Percentiles rank a stretch among this genome's conserved stretches.
These are phyloP conservation scores for Echinosphaeria canescens DNA, from an alignment of 2,329 filamentous ascomycete species.

Conservation along the genomic window DNA sequence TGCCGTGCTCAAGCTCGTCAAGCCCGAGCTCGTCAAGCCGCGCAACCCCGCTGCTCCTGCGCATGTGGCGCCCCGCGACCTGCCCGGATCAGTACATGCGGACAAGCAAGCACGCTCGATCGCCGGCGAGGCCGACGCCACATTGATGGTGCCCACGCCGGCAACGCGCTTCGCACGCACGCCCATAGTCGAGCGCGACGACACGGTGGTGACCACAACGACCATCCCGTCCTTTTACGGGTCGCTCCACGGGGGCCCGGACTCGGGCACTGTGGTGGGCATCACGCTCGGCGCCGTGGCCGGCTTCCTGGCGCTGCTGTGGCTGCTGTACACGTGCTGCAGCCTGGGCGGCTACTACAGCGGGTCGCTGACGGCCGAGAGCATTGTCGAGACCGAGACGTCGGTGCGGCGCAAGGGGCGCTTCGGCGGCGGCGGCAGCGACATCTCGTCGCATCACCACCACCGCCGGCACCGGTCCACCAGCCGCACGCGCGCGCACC, in stretches of 20 bases:
- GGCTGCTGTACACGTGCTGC: constrained; percentile 11
- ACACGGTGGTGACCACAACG: constrained; percentile 5
- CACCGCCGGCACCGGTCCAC: constrained; percentile 3
- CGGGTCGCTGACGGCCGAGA: constrained; percentile 3
- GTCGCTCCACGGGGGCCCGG: constrained; percentile 6
- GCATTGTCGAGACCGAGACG: constrained; percentile 6
- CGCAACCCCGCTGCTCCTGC: too few species aligned
- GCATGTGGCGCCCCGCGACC: too few species aligned
- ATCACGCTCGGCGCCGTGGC: constrained; percentile 19
- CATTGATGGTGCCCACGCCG: not conserved
- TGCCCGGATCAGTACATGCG: too few species aligned
- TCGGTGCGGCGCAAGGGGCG: constrained; percentile 6
- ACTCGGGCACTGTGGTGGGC: constrained; percentile 15
- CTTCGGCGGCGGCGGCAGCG: too few species aligned
- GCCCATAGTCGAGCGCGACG: constrained; percentile 4
- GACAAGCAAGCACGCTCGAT: too few species aligned
- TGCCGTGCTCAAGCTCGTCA: too few species aligned
- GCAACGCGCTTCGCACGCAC: constrained; percentile 2
- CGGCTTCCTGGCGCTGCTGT: constrained; percentile 15
- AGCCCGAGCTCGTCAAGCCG: too few species aligned
- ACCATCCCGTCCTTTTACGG: constrained; percentile 12
- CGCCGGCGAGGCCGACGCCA: not conserved
- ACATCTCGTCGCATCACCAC: constrained; percentile 4
- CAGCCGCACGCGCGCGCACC: too few species aligned
- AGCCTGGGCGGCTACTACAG: constrained; percentile 10